Evolutionary conservation across 495 filamentous ascomycete species (phyloP), one percentile per base, ranked within the genome.

Genomic region (Darksidea phi): DNA sequence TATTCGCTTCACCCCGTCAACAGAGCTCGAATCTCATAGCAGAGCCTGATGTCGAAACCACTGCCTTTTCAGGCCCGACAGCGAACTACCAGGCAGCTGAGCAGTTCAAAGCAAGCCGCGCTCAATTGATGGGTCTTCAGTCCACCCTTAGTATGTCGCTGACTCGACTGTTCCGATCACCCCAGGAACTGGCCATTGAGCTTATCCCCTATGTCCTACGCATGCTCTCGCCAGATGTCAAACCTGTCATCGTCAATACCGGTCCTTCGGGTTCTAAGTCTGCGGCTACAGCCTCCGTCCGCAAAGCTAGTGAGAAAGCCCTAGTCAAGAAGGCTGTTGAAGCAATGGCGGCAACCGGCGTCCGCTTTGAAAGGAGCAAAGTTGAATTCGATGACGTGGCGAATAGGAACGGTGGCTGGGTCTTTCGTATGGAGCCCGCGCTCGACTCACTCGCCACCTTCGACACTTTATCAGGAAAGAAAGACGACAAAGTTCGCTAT

Each of bases 361-460:
- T 97, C 23, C 82, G 82, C 4, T 91, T 96, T 73, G 88, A 95
- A 66, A 86, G 84, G 66, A 87, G 87, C 1, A 85, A 86, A 64
- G 82, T 98, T 34, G 91, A 95, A 62, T n/a, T 52, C 4, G 78
- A 77, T 34, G 76, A 74, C 37, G 74, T 80, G 52, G 76, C 78
- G 50, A 67, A 80, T 63, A 37, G 67, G 26, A 61, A 48, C 41
- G 63, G 56, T 63, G 78, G 84, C 64, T 96, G 87, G 86, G 85
- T 93, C 11, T 96, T 94, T 71, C 84, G 94, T 32, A 94, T 98
- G 93, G 92, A 97, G 67, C 94, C 94, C 83, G 82, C 87, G 1
- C 69, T 96, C 20, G 93, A 97, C 72, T 73, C 76, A 26, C 79
- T 96, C 4, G 76, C 81, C 13, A 18, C 37, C 1, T 70, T 70